phyloP scores from a whole-genome alignment of 108 stramenopile genomes.

The Epithemia pelagica region DNA sequence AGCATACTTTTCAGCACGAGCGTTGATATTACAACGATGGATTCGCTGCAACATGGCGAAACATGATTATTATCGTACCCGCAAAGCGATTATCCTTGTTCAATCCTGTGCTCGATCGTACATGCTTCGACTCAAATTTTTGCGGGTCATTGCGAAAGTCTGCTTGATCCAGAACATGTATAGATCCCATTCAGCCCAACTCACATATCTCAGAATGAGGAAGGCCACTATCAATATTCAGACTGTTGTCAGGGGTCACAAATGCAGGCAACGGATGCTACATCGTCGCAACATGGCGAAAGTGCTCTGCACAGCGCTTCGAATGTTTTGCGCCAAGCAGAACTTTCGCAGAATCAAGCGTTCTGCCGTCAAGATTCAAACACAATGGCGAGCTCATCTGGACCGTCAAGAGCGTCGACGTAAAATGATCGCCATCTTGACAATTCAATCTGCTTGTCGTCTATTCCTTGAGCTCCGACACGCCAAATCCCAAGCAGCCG shows the following conservation, averaged over 20 bases:
- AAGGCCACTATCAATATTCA: not conserved
- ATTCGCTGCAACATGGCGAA: conserved; percentile 7
- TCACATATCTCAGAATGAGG: not conserved
- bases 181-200: not conserved
- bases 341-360: not conserved
- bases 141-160: not conserved
- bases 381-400: not conserved
- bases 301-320: not conserved
- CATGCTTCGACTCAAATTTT: not conserved
- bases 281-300: not conserved
- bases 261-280: not conserved
- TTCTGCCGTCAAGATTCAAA: not conserved
- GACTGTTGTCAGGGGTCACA: not conserved
- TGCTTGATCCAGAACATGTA: not conserved
- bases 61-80: not conserved
- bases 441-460: not conserved
- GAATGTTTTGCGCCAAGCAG: not conserved
- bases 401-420: not conserved
- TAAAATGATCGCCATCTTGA: not conserved
- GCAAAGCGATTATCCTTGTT: not conserved
- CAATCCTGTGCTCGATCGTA: not conserved
- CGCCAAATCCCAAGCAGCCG: not conserved
- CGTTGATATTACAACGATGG: conserved; percentile 43
- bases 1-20: conserved; percentile 38
- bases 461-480: not conserved